Evolutionary conservation across 225 moss, liverwort and hornwort genomes (phyloP).

Genomic region (Climacium dendroides): DNA sequence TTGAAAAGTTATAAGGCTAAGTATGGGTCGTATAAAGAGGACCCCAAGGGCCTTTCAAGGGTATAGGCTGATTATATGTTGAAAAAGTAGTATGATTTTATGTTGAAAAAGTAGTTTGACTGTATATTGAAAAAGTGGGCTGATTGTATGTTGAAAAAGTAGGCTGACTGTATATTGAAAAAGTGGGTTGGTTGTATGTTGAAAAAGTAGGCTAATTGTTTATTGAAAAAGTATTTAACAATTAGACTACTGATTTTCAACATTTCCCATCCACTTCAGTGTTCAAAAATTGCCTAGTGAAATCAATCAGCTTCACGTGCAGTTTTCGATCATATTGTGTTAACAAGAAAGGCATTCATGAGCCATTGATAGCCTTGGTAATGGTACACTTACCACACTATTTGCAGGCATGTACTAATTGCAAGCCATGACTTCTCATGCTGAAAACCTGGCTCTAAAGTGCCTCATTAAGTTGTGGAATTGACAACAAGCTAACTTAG

Average conservation of each 20-base stretch:
- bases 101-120: too few relatives aligned
- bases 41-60: too few relatives aligned
- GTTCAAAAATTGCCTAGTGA: background rate
- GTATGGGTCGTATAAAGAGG: too few relatives aligned
- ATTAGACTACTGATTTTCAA: background rate
- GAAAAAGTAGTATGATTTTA: too few relatives aligned
- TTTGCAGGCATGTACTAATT: background rate
- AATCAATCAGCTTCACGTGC: background rate
- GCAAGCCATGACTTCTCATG: background rate
- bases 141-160: too few relatives aligned
- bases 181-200: too few relatives aligned
- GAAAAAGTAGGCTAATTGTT: rapidly evolving
- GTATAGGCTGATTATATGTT: too few relatives aligned
- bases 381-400: background rate
- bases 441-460: background rate
- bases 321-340: background rate
- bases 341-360: background rate
- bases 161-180: too few relatives aligned
- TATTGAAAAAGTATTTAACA: background rate
- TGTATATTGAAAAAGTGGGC: too few relatives aligned
- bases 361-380: background rate
- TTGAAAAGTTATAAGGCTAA: too few relatives aligned
- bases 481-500: background rate
- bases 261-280: background rate
- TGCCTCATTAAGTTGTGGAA: background rate